These are phyloP conservation scores for Pulicaria dysenterica DNA, from an alignment of 129 eudicot genomes.

Conservation along the genomic window DNA sequence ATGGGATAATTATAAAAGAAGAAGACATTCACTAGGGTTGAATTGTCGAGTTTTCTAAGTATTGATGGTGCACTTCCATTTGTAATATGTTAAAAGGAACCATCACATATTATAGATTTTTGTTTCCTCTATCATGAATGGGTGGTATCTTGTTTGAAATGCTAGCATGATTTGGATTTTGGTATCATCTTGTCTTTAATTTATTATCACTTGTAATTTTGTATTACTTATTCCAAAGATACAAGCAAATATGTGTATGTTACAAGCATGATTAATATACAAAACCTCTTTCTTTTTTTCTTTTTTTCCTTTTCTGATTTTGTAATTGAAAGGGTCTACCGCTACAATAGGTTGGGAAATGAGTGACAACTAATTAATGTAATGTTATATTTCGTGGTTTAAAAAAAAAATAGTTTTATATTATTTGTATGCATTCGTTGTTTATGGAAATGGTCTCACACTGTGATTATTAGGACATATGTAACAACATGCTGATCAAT, in stretches of 20 bases:
- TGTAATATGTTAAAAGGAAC: slow-evolving; percentile 32
- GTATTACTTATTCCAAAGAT: not conserved
- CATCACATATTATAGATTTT: not conserved
- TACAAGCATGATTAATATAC: not conserved
- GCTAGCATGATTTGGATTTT: slow-evolving; percentile 12
- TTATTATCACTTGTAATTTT: slow-evolving; percentile 5
- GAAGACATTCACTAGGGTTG: slow-evolving; percentile 30
- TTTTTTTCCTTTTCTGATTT: too few relatives aligned
- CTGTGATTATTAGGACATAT: too few relatives aligned
- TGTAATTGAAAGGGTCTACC: too few relatives aligned
- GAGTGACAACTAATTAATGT: too few relatives aligned
- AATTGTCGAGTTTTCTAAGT: slow-evolving; percentile 13
- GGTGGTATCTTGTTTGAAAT: slow-evolving; percentile 31
- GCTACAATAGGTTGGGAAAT: too few relatives aligned
- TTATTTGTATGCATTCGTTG: too few relatives aligned
- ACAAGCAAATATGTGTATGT: not conserved
- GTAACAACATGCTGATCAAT: too few relatives aligned
- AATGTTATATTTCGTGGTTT: too few relatives aligned
- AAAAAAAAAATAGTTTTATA: too few relatives aligned
- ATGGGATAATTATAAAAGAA: not conserved
- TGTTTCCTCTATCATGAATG: slow-evolving; percentile 2
- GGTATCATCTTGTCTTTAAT: too few relatives aligned
- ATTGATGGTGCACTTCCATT: slow-evolving; percentile 36
- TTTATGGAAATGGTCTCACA: too few relatives aligned
- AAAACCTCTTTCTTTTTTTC: too few relatives aligned